phyloP scores from a whole-genome alignment of 2,329 filamentous ascomycete genomes.

The Apiospora rasikravindrae region DNA sequence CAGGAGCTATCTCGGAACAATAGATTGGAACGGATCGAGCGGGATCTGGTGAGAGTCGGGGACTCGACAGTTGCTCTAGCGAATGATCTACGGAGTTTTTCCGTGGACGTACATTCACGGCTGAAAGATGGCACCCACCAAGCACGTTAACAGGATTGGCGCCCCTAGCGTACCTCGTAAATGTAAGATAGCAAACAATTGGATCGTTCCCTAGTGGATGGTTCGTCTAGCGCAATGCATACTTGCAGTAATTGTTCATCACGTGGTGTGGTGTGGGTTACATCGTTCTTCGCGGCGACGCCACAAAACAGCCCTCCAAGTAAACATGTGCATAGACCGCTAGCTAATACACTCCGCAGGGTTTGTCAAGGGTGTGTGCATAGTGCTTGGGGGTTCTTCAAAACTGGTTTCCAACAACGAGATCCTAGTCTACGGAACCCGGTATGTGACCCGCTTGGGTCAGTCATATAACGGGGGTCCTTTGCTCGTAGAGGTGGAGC shows the following conservation, averaged over 20 bases:
- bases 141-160: not conserved
- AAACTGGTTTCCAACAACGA: not conserved
- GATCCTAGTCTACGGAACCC: not conserved
- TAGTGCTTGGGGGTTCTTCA: not conserved
- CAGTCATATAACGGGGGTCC: not conserved
- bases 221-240: not conserved
- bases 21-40: constrained; percentile 9
- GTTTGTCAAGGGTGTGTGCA: not conserved
- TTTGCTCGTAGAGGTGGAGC: constrained; percentile 1
- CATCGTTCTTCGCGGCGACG: constrained; percentile 3
- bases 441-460: constrained; percentile 1
- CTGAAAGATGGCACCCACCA: not conserved
- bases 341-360: not conserved
- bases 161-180: not conserved
- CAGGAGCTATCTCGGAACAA: constrained; percentile 6
- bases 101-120: not conserved
- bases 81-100: constrained; percentile 1
- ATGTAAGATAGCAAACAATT: not conserved
- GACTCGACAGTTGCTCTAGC: not conserved
- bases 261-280: not conserved
- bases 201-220: not conserved
- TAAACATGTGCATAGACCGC: not conserved
- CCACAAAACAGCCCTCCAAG: not conserved
- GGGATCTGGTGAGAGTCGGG: constrained; percentile 1
- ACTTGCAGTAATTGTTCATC: not conserved